Evolutionary conservation across 2,329 filamentous ascomycete genomes (phyloP).

Genomic region (Plenodomus tracheiphilus): DNA sequence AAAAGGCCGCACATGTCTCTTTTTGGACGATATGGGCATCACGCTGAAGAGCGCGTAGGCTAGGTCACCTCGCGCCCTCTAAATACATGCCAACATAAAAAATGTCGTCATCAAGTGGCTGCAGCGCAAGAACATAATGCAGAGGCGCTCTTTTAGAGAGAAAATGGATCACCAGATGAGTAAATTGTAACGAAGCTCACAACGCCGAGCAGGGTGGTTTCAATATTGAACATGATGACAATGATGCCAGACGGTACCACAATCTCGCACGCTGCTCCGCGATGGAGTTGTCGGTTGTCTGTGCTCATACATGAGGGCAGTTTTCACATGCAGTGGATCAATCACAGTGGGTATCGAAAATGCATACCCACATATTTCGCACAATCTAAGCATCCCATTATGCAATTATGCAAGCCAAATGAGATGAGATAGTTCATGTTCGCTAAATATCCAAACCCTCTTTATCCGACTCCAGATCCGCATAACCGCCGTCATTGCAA

Average conservation of each 20-base stretch:
- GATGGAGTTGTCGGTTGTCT: not conserved
- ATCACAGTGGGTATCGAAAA: not conserved
- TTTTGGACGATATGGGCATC: not conserved
- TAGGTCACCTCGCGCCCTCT: not conserved
- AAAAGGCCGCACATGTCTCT: too few species aligned
- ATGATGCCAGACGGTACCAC: not conserved
- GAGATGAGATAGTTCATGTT: not conserved
- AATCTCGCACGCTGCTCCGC: not conserved
- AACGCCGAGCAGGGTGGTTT: not conserved
- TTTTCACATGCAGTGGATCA: not conserved
- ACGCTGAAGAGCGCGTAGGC: not conserved
- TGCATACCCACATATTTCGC: too few species aligned
- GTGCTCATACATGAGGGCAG: not conserved
- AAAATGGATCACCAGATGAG: not conserved
- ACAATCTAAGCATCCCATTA: too few species aligned
- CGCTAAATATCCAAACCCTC: not conserved
- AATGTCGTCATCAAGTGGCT: not conserved
- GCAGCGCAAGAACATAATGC: not conserved
- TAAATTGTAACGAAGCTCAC: not conserved
- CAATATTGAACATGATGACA: not conserved
- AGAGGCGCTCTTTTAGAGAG: not conserved
- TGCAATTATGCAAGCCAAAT: not conserved
- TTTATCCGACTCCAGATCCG: not conserved
- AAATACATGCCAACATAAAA: not conserved
- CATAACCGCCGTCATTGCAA: too few species aligned